Evolutionary conservation across 192 early-diverging fungal species (phyloP).

Genomic region (Rhizophagus clarus): DNA sequence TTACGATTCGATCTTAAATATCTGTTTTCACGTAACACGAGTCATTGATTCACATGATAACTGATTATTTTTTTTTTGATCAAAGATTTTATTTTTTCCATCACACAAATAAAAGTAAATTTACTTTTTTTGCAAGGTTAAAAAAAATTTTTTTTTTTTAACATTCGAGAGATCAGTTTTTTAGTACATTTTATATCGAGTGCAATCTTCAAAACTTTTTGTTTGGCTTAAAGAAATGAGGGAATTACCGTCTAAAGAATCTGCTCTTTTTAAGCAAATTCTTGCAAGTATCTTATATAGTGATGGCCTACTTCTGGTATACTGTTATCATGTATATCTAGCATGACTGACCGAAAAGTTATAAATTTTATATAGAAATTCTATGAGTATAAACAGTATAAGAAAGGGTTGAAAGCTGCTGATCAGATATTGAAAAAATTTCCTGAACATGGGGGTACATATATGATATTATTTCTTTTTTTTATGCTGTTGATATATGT

Average conservation of each 20-base stretch:
- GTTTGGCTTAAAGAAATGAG: constrained; percentile 32
- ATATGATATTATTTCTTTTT: constrained; percentile 1
- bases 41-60: too few species aligned
- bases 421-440: constrained; percentile 94
- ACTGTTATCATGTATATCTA: constrained; percentile 1
- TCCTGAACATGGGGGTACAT: constrained; percentile 86
- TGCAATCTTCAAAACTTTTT: neutral
- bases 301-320: neutral
- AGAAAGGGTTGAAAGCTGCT: constrained; percentile 87
- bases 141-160: too few species aligned
- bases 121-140: too few species aligned
- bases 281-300: constrained; percentile 51
- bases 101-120: too few species aligned
- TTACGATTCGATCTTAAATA: too few species aligned
- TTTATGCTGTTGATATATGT: neutral
- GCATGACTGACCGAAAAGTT: neutral
- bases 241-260: constrained; percentile 74
- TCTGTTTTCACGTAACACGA: too few species aligned
- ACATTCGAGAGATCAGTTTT: too few species aligned
- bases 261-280: constrained; percentile 69
- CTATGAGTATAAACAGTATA: constrained; percentile 95
- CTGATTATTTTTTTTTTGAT: too few species aligned
- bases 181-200: too few species aligned
- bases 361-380: constrained; percentile 67
- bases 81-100: too few species aligned